Base-by-base conservation (phyloP, 352 stramenopile species). In the Thalassiosira oceanica region DNA sequence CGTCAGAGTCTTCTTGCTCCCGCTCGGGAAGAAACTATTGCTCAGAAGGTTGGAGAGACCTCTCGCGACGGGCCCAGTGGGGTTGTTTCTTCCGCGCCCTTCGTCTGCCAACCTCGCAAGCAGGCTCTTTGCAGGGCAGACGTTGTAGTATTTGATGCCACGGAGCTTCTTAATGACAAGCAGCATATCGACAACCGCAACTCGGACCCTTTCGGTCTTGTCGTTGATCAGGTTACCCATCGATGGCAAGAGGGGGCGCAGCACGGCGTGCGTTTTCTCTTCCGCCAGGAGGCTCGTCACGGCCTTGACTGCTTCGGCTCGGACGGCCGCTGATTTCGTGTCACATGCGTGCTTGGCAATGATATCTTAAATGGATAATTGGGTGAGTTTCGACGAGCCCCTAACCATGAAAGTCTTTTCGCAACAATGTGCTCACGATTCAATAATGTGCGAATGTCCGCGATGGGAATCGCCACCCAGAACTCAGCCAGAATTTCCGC, bases 141-240 rank as follows among this genome's bases (percentile, higher is more conserved):
- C 79, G 31, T 96, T 83, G 75, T 93, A 94, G 57, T 93, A 95
- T 42, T 90, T 89, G 41, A 96, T 88, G 1, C 70, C 74, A 3
- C 64, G 56, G 0, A 91, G 68, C 46, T 67, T 74, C 61, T 94
- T 94, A 5, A 94, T 74, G 31, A 78, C 51, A 13, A 81, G 33
- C 7, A 95, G 77, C 71, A 95, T 65, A 37, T 67, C 72, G 3
- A 93, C 82, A 18, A 92, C 77, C 11, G 84, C 78, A 4, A 87
- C 54, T 7, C 88, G 74, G 2, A 94, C 90, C 35, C 74, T 78
- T 68, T 89, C 74, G 6, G 69, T 68, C 56, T 86, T 89, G 70
- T 95, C 91, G 50, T 94, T 86, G 18, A 95, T 85, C 3, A 91
- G 53, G 75, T 90, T 88, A 11, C 72, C 72, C 1, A 94, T 41